phyloP scores from a whole-genome alignment of 2,329 filamentous ascomycete genomes.

The Chaetoscypha palmicola region DNA sequence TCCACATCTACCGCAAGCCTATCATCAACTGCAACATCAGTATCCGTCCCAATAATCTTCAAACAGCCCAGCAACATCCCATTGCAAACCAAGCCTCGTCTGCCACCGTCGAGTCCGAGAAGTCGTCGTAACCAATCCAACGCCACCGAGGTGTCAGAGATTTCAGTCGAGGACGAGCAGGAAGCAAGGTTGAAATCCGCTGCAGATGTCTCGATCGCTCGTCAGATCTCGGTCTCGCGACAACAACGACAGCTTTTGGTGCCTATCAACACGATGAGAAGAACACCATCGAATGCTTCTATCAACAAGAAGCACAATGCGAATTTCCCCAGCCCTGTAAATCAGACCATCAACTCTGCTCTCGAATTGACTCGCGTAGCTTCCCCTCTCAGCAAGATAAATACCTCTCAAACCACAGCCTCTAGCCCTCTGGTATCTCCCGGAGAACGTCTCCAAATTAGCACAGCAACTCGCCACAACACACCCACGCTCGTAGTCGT shows the following conservation, averaged over 20 bases:
- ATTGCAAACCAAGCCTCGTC: constrained; percentile 2
- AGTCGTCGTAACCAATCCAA: constrained; percentile 1
- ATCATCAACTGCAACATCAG: constrained; percentile 15
- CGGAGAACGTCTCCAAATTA: constrained; percentile 10
- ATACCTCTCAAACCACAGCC: constrained; percentile 9
- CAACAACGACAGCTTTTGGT: constrained; percentile 54
- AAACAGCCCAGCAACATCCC: constrained; percentile 2
- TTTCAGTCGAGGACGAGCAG: constrained; percentile 32
- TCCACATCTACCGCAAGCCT: constrained; percentile 8
- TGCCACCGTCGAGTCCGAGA: constrained; percentile 1
- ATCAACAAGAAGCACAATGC: constrained; percentile 5
- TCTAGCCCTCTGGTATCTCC: neutral
- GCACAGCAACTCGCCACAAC: constrained; percentile 17
- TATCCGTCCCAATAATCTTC: neutral
- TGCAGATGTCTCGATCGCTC: constrained; percentile 59
- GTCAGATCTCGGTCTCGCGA: constrained; percentile 59
- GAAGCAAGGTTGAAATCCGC: constrained; percentile 44
- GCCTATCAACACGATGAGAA: constrained; percentile 37
- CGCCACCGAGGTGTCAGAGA: neutral
- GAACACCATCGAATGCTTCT: constrained; percentile 4
- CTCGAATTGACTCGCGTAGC: neutral
- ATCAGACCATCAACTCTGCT: neutral
- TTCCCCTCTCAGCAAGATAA: constrained; percentile 18
- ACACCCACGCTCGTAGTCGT: constrained; percentile 27
- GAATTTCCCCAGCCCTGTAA: constrained; percentile 12